A percentile compares a stretch with the other conserved stretches of the same genome.
phyloP scores from a whole-genome alignment of 2,329 filamentous ascomycete species.

The Phialophora macrospora region DNA sequence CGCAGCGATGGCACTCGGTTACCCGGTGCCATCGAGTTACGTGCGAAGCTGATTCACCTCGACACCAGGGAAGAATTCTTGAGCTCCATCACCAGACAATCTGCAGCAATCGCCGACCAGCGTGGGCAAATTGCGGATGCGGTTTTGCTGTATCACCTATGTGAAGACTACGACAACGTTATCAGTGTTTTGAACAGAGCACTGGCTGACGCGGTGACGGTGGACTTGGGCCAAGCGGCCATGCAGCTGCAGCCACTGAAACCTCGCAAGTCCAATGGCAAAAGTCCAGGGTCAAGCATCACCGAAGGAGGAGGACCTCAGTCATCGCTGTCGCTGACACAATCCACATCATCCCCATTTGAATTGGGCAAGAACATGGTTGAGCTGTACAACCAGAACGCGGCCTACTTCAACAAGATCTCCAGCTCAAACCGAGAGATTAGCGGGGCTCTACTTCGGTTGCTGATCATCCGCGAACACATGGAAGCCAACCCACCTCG shows the following conservation, averaged over 20 bases:
- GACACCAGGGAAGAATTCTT: conserved; percentile 82
- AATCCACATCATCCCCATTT: conserved; percentile 68
- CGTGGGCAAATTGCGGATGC: conserved; percentile 87
- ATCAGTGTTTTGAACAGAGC: conserved; percentile 86
- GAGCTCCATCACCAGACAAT: conserved; percentile 88
- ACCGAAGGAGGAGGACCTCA: conserved; percentile 48
- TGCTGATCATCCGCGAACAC: conserved; percentile 64
- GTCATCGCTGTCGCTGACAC: conserved; percentile 63
- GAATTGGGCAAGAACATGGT: conserved; percentile 67
- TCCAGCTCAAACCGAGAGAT: conserved; percentile 62
- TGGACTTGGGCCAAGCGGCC: conserved; percentile 81
- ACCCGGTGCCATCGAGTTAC: conserved; percentile 83
- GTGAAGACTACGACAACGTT: conserved; percentile 95
- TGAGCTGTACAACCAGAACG: conserved; percentile 64
- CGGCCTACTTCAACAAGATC: conserved; percentile 65
- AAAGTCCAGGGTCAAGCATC: conserved; percentile 35
- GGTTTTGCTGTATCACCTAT: conserved; percentile 90
- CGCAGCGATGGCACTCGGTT: conserved; percentile 82
- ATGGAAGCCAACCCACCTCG: conserved; percentile 63
- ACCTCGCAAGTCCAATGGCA: conserved; percentile 59
- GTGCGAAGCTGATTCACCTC: conserved; percentile 79
- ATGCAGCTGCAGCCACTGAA: conserved; percentile 79
- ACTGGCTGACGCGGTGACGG: conserved; percentile 83
- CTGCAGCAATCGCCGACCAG: conserved; percentile 89
- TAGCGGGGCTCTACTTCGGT: conserved; percentile 63